phyloP scores from a whole-genome alignment of 225 moss, liverwort and hornwort genomes.

The Asterella californica region DNA sequence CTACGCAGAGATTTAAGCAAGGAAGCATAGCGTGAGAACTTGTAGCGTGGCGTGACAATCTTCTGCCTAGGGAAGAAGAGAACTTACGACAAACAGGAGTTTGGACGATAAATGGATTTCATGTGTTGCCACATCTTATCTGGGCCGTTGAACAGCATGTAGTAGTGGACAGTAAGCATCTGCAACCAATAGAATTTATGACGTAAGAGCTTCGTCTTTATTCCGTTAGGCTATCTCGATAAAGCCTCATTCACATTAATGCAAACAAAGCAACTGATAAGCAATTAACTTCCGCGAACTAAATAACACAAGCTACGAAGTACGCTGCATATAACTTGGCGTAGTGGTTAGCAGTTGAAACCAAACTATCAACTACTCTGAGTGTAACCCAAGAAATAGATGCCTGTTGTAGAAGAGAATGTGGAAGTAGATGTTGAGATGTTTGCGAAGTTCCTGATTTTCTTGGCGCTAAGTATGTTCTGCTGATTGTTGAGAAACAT shows the following conservation, averaged over 20 bases:
- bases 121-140: conserved; percentile 90
- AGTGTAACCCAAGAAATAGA: neutral
- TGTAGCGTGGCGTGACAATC: too few species aligned
- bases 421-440: too few species aligned
- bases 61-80: neutral
- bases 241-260: too few species aligned
- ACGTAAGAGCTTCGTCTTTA: neutral
- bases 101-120: conserved; percentile 75
- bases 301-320: too few species aligned
- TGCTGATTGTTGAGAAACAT: neutral
- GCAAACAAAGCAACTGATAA: too few species aligned
- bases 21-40: neutral
- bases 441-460: neutral
- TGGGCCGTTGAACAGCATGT: conserved; percentile 90
- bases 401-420: too few species aligned
- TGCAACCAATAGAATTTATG: conserved; percentile 32
- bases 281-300: too few species aligned
- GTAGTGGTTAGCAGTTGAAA: too few species aligned
- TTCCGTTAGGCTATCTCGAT: neutral
- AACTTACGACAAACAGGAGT: conserved; percentile 82
- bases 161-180: conserved; percentile 99
- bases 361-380: neutral
- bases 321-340: too few species aligned
- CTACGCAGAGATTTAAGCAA: neutral
- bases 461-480: neutral